Base-by-base conservation (phyloP, 2,329 filamentous ascomycete genomes). In the Macrophomina phaseolina region DNA sequence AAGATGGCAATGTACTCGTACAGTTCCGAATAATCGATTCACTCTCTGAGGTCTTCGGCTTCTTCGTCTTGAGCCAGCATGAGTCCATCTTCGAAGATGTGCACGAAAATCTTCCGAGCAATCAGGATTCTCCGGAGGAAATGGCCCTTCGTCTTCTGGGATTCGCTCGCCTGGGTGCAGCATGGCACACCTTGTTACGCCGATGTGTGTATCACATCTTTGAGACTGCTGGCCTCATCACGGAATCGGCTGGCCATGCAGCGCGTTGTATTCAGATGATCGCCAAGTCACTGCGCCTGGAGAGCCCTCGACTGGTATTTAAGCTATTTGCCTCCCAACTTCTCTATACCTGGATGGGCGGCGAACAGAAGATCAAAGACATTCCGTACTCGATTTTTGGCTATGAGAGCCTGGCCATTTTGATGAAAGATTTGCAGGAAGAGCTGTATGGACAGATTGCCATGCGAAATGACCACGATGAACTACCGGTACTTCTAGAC, bases 141-240 rank as follows among this genome's bases (percentile, higher is more conserved):
- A 94, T 98, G 71, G 92, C 93, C 0, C 86, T 97, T 69, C 89
- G 95, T 5, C 81, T 98, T 2, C 87, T 91, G 69, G 87, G 92
- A 8, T 81, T 98, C 11, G 87, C 91, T 1, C 88, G 89, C 65
- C 81, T 99, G 67, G 95, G 91, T 30, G 91, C 92, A 36, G 81
- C 84, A 61, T 98, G 94, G 92, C 89, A 93, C 67, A 97, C 94
- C 0, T 83, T 98, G 23, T 84, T 97, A 51, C 90, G 94, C 62
- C 89, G 91, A 70, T 93, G 93, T 70, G 91, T 97, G 18, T 99
- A 97, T 76, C 91, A 95, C 76, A 93, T 98, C 28, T 97, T 98
- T 72, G 95, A 98, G 76, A 93, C 91, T 0, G 91, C 94, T 1
- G 92, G 91, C 1, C 88, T 89, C 66, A 87, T 97, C 14, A 79